Percentiles rank a stretch among this genome's conserved stretches.
These are phyloP conservation scores for Irpex lacteus DNA, from an alignment of 1,284 basidiomycete species.

Conservation along the genomic window DNA sequence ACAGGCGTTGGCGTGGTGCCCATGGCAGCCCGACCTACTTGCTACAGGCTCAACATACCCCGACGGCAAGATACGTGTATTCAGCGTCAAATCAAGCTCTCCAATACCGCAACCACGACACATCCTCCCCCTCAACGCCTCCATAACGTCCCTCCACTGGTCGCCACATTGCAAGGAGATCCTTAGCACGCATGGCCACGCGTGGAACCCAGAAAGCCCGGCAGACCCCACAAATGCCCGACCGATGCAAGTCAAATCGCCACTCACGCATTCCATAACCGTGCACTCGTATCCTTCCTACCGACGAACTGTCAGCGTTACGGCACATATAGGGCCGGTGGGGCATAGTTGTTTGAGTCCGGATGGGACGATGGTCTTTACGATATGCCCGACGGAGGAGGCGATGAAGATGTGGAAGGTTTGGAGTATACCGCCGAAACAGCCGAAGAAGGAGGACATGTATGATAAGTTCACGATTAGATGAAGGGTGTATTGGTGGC, in stretches of 20 bases:
- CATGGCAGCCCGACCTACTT: constrained; percentile 68
- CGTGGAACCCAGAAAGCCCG: constrained; percentile 26
- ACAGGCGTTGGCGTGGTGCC: constrained; percentile 74
- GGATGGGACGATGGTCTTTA: constrained; percentile 36
- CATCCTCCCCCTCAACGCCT: constrained; percentile 49
- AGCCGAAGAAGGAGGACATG: constrained; percentile 3
- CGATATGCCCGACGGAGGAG: constrained; percentile 37
- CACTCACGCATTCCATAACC: constrained; percentile 47
- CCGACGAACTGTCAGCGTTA: constrained; percentile 30
- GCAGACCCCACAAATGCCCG: constrained; percentile 13
- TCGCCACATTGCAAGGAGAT: constrained; percentile 86
- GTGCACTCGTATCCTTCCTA: constrained; percentile 44
- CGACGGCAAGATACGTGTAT: constrained; percentile 66
- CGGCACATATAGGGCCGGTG: constrained; percentile 32
- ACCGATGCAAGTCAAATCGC: constrained; percentile 25
- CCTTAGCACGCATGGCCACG: constrained; percentile 66
- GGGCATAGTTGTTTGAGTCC: constrained; percentile 35
- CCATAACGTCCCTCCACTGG: constrained; percentile 72
- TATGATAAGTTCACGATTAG: constrained; percentile 11
- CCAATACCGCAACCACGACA: constrained; percentile 49
- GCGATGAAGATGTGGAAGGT: constrained; percentile 43
- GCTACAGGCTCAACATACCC: constrained; percentile 68
- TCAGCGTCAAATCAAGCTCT: constrained; percentile 37
- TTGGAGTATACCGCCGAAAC: constrained; percentile 26
- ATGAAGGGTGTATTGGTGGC: background rate